Evolutionary conservation across 108 stramenopile genomes (phyloP).

Genomic region (Nitzschia sp.): DNA sequence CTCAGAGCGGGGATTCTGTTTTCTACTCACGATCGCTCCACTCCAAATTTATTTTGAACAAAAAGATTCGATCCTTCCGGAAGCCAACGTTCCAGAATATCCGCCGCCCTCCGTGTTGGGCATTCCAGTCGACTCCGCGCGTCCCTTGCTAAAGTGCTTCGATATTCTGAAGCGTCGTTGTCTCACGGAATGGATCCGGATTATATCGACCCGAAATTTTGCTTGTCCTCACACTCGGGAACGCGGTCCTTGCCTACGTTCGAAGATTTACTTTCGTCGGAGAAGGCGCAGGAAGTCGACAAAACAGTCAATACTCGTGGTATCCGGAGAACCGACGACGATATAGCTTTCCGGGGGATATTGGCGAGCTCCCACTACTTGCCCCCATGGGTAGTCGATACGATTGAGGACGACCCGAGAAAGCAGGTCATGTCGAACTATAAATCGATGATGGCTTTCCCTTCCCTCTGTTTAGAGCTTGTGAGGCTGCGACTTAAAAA

Average conservation of each 20-base stretch:
- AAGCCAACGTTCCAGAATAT: no score
- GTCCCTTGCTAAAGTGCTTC: no score
- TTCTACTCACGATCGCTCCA: constrained; percentile 47
- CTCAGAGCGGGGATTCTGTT: constrained; percentile 51
- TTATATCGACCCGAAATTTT: constrained; percentile 30
- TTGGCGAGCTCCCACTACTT: constrained; percentile 26
- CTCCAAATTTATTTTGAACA: constrained; percentile 40
- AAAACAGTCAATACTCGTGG: constrained; percentile 9
- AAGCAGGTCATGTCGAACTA: background rate
- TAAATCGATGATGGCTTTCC: constrained; percentile 26
- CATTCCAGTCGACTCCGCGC: no score
- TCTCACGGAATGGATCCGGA: constrained; percentile 29
- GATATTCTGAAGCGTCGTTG: constrained; percentile 46
- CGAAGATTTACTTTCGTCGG: constrained; percentile 16
- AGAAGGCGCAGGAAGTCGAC: background rate
- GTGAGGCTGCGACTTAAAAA: constrained; percentile 39
- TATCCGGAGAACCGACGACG: constrained; percentile 2
- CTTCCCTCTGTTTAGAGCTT: constrained; percentile 47
- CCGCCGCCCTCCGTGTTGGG: no score
- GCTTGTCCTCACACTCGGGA: constrained; percentile 12
- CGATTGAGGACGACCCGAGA: background rate
- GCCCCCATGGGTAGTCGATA: constrained; percentile 34
- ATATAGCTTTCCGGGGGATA: background rate
- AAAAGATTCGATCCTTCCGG: constrained; percentile 34
- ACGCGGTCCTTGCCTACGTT: constrained; percentile 29